Base-by-base conservation (phyloP, 176 grass and related monocot species). In the Tillandsia leiboldiana region DNA sequence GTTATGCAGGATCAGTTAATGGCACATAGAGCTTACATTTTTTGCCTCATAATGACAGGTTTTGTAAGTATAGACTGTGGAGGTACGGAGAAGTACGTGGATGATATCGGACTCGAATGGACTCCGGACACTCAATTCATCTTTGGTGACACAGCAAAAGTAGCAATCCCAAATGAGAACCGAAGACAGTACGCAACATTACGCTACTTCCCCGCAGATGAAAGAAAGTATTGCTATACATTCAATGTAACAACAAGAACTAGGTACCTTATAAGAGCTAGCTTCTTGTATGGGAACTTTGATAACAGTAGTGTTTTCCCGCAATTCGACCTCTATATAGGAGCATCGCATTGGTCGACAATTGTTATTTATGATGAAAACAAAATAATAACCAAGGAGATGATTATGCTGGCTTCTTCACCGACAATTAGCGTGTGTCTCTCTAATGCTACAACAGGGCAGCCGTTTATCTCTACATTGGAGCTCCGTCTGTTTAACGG, bases 291-390 rank as follows among this genome's bases (percentile, higher is more conserved):
- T 63, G 87, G 81, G 33, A 87, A 90, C 67, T 95, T 95, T 69
- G 91, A 90, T 72, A 27, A 63, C 63, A 90, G 87, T 80, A 90
- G 75, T 72, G 86, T 82, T 14, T 95, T 90, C 75, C 90, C 90
- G 4, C 82, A 95, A 77, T 95, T 90, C 14, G 91, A 87, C 78
- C 62, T 95, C 18, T 95, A 80, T 69, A 80, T 95, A 3, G 87
- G 87, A 0, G 78, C 91, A 20, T 80, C 78, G 2, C 81, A 73
- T 70, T 95, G 91, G 87, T 90, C 87, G 14, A 77, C 75, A 52
- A 67, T 95, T 63, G 84, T 95, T 68, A 82, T 95, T 67, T 90
- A 87, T 54, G 83, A 95, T 51, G 73, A 79, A 65, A 27, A 64
- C 15, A 80, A 64, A 14, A 71, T 85, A 10, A 76, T 95, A 24